Evolutionary conservation across 1,139 yeast genomes (phyloP).

Genomic region (Petasospora rhodanensis): DNA sequence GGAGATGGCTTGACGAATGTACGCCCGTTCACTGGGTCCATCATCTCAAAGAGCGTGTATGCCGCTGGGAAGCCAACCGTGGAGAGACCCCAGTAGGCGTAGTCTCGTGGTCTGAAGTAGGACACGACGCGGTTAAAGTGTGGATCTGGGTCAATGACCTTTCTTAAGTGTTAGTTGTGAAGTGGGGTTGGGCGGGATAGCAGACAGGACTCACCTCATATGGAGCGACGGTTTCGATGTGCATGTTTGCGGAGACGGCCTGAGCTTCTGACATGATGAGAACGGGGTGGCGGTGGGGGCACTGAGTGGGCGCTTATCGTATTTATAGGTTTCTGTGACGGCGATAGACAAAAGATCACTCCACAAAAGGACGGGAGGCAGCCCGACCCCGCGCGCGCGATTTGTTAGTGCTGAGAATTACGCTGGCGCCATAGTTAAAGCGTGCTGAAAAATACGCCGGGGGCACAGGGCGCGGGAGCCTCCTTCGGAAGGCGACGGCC

Average conservation of each 20-base stretch:
- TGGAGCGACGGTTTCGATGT: slow-evolving; percentile 11
- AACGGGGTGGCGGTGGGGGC: too few relatives aligned
- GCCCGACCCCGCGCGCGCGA: neutral
- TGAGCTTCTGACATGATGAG: too few relatives aligned
- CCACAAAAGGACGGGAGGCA: slow-evolving; percentile 2
- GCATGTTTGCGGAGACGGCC: slow-evolving; percentile 3
- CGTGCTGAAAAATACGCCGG: slow-evolving; percentile 2
- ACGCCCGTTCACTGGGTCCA: slow-evolving; percentile 60
- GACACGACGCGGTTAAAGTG: slow-evolving; percentile 67
- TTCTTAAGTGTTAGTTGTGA: slow-evolving; percentile 3
- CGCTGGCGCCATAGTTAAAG: slow-evolving; percentile 2
- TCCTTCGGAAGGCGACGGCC: too few relatives aligned
- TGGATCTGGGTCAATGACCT: slow-evolving; percentile 72
- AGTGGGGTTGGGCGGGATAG: neutral
- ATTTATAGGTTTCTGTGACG: too few relatives aligned
- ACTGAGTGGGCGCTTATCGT: too few relatives aligned
- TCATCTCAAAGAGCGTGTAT: slow-evolving; percentile 55
- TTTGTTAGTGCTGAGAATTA: slow-evolving; percentile 6
- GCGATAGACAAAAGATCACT: slow-evolving; percentile 5
- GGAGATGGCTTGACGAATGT: slow-evolving; percentile 54
- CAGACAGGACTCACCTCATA: slow-evolving; percentile 15
- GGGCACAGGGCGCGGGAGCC: too few relatives aligned
- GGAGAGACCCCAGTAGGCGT: slow-evolving; percentile 56
- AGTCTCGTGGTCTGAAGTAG: slow-evolving; percentile 69
- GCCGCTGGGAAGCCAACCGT: slow-evolving; percentile 64